phyloP scores from a whole-genome alignment of 2,329 filamentous ascomycete genomes.

The Penicillium sp. region DNA sequence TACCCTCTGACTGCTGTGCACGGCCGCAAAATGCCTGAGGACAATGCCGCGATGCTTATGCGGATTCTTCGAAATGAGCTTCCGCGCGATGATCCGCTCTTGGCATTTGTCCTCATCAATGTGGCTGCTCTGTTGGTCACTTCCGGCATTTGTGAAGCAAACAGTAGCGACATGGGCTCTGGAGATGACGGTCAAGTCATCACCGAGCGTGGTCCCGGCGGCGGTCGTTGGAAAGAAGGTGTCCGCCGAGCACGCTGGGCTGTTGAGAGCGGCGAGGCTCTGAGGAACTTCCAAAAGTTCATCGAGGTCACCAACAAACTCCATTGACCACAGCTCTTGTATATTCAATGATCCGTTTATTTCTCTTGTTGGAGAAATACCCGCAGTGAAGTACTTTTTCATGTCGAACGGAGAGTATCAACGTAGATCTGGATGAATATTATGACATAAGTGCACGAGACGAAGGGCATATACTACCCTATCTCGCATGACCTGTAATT shows the following conservation, averaged over 20 bases:
- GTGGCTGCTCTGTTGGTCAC: conserved; percentile 81
- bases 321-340: conserved; percentile 7
- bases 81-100: conserved; percentile 69
- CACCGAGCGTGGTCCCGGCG: conserved; percentile 74
- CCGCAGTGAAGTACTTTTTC: no score
- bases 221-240: conserved; percentile 91
- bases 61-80: conserved; percentile 69
- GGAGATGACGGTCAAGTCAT: conserved; percentile 78
- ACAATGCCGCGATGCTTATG: conserved; percentile 81
- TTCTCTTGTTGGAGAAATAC: no score
- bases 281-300: conserved; percentile 74
- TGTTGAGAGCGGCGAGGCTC: conserved; percentile 75
- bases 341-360: no score
- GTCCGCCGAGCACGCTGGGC: conserved; percentile 82
- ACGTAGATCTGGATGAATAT: no score
- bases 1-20: conserved; percentile 74
- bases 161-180: conserved; percentile 69
- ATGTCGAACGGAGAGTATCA: no score
- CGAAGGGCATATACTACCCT: no score
- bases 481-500: no score
- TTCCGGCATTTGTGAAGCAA: conserved; percentile 78
- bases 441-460: no score
- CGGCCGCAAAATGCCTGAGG: conserved; percentile 73
- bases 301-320: conserved; percentile 69
- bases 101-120: conserved; percentile 93